Conservation (phyloP, 2,329 filamentous ascomycete genomes). For the Colletotrichum scovillei region DNA sequence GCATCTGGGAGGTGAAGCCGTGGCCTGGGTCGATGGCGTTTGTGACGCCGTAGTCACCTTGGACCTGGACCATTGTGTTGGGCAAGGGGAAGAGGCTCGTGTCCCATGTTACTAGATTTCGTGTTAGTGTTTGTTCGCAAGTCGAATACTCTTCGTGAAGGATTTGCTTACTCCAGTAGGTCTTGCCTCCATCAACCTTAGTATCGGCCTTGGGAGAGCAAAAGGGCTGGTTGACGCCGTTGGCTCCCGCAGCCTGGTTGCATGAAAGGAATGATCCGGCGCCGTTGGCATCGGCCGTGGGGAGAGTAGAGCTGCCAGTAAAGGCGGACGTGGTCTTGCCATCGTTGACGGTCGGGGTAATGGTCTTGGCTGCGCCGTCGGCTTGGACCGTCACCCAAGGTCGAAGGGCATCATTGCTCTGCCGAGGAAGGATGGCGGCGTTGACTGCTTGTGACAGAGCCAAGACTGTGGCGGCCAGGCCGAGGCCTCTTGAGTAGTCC, state of each 20-base stretch:
- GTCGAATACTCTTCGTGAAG: background rate
- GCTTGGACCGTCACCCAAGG: constrained; percentile 36
- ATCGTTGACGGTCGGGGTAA: constrained; percentile 35
- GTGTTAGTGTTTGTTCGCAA: constrained; percentile 3
- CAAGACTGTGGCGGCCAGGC: background rate
- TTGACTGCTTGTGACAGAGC: constrained; percentile 8
- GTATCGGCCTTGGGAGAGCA: constrained; percentile 29
- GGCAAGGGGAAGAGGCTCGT: constrained; percentile 29
- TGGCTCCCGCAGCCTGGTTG: constrained; percentile 27
- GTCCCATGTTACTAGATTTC: constrained; percentile 36
- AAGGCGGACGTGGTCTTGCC: constrained; percentile 32
- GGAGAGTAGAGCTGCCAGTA: constrained; percentile 17
- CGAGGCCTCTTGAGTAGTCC: constrained; percentile 5
- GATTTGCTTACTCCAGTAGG: constrained; percentile 32
- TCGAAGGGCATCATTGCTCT: constrained; percentile 28
- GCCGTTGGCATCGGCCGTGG: constrained; percentile 32
- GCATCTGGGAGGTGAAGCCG: constrained; percentile 30
- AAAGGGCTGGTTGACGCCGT: constrained; percentile 30
- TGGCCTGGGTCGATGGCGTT: constrained; percentile 23
- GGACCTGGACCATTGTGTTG: constrained; percentile 28
- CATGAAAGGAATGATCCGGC: constrained; percentile 35
- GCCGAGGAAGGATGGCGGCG: constrained; percentile 21
- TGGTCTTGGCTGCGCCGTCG: constrained; percentile 26
- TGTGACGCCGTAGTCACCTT: constrained; percentile 31
- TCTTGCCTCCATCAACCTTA: constrained; percentile 29